Percentiles rank a stretch among this genome's conserved stretches.
Evolutionary conservation across 306 rosid genomes (phyloP).

Genomic region (Bauhinia variegata): DNA sequence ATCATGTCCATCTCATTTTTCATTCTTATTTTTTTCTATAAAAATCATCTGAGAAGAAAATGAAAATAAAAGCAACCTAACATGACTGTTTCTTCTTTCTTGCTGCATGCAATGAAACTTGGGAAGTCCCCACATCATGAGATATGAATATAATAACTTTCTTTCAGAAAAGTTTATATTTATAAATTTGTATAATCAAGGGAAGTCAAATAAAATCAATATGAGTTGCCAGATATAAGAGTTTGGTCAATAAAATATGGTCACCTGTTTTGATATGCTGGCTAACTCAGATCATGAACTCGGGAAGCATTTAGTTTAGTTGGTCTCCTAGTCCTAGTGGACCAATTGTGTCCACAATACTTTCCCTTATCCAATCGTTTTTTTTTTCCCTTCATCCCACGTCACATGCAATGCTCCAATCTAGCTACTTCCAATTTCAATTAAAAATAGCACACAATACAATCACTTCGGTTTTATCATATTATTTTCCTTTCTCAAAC

Average conservation of each 20-base stretch:
- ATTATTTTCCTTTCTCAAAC: conserved; percentile 36
- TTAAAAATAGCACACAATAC: conserved; percentile 19
- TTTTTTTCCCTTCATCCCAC: conserved; percentile 46
- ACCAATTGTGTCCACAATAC: conserved; percentile 54
- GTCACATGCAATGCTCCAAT: conserved; percentile 75
- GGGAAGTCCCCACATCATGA: too few relatives aligned
- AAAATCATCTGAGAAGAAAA: background rate
- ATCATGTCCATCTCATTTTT: conserved; percentile 16
- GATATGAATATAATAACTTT: too few relatives aligned
- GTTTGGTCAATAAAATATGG: too few relatives aligned
- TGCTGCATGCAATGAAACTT: too few relatives aligned
- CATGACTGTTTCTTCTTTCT: too few relatives aligned
- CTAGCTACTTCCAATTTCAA: too few relatives aligned
- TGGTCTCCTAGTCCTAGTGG: conserved; percentile 42
- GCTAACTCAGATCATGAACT: too few relatives aligned
- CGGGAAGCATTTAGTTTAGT: conserved; percentile 35
- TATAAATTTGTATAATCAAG: too few relatives aligned
- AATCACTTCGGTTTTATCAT: conserved; percentile 33
- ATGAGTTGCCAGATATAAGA: too few relatives aligned
- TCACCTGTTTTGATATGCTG: too few relatives aligned
- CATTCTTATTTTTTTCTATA: background rate
- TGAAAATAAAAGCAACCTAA: background rate
- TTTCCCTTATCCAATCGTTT: conserved; percentile 42
- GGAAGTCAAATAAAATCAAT: too few relatives aligned
- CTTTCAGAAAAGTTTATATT: too few relatives aligned